Evolutionary conservation across 208 protist genomes (phyloP), one percentile per base, ranked within the genome.

Genomic region (Trichomonas vaginalis): DNA sequence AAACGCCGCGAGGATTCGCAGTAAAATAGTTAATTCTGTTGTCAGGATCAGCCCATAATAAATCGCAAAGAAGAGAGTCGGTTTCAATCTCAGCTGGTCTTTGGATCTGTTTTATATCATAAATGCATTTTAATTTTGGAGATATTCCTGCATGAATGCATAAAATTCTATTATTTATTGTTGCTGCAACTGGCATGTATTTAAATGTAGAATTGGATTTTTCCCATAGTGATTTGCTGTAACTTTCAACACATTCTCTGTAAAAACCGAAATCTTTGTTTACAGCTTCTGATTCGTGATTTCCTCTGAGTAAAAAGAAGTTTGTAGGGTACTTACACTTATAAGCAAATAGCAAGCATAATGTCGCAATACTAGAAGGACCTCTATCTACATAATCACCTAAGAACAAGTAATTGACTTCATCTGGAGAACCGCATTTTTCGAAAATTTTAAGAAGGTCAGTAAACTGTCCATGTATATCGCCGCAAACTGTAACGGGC

Each of bases 31-130:
- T 96, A n/a, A 98, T 98, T 35, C 97, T 98, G 62, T 98, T 97
- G 56, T 99, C 98, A 8, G 99, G 99, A 97, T 99, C 99, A 15
- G 98, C 98, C 99, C 99, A 99, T 9, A 99, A 97, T 51, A 99
- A 97, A 96, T 99, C 99, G 97, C 99, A 99, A 21, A 99, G 98
- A 48, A 99, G 97, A 4, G 99, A 98, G 12, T 97, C 98, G 97
- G 99, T 99, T 37, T 99, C 99, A 27, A 86, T 45, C n/a, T 86
- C 79, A 15, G n/a, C 23, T 27, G 79, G 79, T 45, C 79, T 1
- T 17, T 37, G 35, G 6, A 86, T 86, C 4, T 45, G 10, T 17
- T 17, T 86, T 37, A 86, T 86, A 86, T 86, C 37, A n/a, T 39
- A 15, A 45, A 86, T 9, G n/a, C 4, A 9, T 14, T 17, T 12